Conservation (phyloP, 164 flowering plant species). For the Platanus orientalis region DNA sequence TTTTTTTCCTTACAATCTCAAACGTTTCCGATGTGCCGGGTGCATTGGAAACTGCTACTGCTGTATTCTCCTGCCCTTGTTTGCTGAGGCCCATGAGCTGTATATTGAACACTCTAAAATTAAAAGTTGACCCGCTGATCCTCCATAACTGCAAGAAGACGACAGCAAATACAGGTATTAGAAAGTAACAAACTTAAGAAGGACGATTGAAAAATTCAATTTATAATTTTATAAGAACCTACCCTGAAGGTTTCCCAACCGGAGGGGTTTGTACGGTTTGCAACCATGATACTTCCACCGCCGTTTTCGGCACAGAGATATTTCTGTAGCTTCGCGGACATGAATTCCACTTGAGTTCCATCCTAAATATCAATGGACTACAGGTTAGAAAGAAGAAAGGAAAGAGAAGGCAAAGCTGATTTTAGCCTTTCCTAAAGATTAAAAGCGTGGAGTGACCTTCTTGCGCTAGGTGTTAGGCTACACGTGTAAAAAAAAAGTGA, state of each 20-base stretch:
- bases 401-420: no score
- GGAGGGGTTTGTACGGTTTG: slow-evolving; percentile 34
- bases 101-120: slow-evolving; percentile 51
- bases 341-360: slow-evolving; percentile 51
- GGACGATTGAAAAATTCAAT: not conserved
- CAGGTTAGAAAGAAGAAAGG: not conserved
- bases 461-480: no score
- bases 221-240: slow-evolving; percentile 1
- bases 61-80: slow-evolving; percentile 19
- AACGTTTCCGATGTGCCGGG: slow-evolving; percentile 36
- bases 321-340: slow-evolving; percentile 44
- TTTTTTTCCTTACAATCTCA: slow-evolving; percentile 42
- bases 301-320: slow-evolving; percentile 56
- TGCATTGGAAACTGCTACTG: slow-evolving; percentile 30
- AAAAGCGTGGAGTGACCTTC: no score
- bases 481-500: no score
- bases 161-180: no score
- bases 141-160: slow-evolving; percentile 77
- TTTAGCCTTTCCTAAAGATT: no score
- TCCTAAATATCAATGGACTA: slow-evolving; percentile 32
- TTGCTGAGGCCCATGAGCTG: slow-evolving; percentile 47
- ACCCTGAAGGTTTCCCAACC: slow-evolving; percentile 61
- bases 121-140: slow-evolving; percentile 41
- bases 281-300: slow-evolving; percentile 50
- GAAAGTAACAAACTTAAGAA: not conserved